phyloP scores from a whole-genome alignment of 164 flowering plant species.

The Macadamia tetraphylla region DNA sequence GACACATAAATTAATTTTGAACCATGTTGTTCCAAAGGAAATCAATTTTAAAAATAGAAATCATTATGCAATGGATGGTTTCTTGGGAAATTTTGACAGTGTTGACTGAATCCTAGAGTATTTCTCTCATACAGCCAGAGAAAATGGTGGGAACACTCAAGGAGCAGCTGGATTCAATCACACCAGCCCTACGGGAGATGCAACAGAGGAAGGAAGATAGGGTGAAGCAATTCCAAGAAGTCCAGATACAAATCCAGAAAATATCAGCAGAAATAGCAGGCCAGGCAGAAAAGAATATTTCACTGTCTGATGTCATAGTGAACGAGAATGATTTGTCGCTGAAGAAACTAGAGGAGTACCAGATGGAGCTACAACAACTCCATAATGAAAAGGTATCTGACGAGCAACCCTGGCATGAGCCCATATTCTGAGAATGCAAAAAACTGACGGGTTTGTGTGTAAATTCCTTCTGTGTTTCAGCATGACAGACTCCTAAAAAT shows the following conservation, averaged over 20 bases:
- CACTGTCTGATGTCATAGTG: slow-evolving; percentile 33
- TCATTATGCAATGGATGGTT: too few species aligned
- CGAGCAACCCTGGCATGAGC: neutral
- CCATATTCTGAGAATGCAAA: neutral
- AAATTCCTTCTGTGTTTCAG: slow-evolving; percentile 18
- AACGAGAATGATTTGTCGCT: slow-evolving; percentile 76
- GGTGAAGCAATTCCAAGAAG: slow-evolving; percentile 59
- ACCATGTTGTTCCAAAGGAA: too few species aligned
- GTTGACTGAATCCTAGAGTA: neutral
- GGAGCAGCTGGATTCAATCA: slow-evolving; percentile 79
- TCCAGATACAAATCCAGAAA: slow-evolving; percentile 67
- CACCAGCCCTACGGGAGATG: slow-evolving; percentile 81
- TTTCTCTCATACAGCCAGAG: slow-evolving; percentile 55
- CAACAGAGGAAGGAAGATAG: slow-evolving; percentile 70
- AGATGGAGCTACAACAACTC: slow-evolving; percentile 64
- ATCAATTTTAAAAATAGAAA: too few species aligned
- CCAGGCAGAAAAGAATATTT: slow-evolving; percentile 34
- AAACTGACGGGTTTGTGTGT: slow-evolving; percentile 3
- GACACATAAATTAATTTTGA: too few species aligned
- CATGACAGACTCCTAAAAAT: slow-evolving; percentile 67
- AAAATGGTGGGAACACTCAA: slow-evolving; percentile 70
- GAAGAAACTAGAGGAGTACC: slow-evolving; percentile 81
- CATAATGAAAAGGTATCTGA: slow-evolving; percentile 71
- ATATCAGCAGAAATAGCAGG: slow-evolving; percentile 83
- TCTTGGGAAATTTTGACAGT: too few species aligned